Conservation (phyloP, 2,329 filamentous ascomycete genomes). For the Penicillium sp. region DNA sequence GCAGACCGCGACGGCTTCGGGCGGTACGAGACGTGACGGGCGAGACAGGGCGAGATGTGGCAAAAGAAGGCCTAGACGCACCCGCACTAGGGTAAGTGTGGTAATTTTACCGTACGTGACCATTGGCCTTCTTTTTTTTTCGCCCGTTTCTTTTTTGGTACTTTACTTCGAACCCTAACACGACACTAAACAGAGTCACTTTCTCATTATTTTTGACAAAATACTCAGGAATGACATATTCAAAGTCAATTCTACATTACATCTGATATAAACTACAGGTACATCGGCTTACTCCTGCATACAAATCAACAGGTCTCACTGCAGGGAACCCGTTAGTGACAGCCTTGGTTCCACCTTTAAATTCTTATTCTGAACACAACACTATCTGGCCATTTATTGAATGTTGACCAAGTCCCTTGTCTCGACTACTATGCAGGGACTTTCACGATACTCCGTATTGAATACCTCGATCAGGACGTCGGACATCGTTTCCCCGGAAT, state of each 20-base stretch:
- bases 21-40: slow-evolving; percentile 14
- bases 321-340: not conserved
- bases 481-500: not conserved
- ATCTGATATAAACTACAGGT: not conserved
- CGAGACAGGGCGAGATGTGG: slow-evolving; percentile 8
- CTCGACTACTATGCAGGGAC: too few relatives aligned
- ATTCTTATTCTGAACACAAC: not conserved
- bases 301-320: not conserved
- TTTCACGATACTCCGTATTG: not conserved
- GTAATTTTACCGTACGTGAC: slow-evolving; percentile 13
- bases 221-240: not conserved
- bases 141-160: not conserved
- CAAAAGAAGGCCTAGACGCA: not conserved
- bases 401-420: too few relatives aligned
- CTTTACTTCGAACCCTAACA: too few relatives aligned
- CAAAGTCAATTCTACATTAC: not conserved
- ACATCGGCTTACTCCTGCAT: not conserved
- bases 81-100: slow-evolving; percentile 14
- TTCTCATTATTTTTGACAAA: too few relatives aligned
- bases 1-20: not conserved
- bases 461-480: not conserved
- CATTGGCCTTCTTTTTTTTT: not conserved
- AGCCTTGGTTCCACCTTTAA: not conserved
- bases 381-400: too few relatives aligned
- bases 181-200: too few relatives aligned